These are phyloP conservation scores for Daldinia sp. DNA, from an alignment of 2,329 filamentous ascomycete species.

Conservation along the genomic window DNA sequence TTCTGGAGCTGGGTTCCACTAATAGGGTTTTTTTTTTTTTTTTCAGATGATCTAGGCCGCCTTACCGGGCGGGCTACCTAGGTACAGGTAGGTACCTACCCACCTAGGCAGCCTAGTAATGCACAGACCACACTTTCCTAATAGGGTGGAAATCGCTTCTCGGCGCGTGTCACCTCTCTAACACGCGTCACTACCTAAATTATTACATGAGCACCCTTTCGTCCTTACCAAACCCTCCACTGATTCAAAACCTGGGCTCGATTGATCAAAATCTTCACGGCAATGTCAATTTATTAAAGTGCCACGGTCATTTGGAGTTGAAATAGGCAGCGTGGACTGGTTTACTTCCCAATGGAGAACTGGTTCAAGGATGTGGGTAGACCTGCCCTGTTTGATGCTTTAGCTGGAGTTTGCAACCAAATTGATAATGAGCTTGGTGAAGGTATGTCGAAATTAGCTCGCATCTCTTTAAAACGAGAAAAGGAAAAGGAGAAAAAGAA, in stretches of 20 bases:
- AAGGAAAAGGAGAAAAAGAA: too few species aligned
- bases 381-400: constrained; percentile 42
- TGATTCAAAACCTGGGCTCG: neutral
- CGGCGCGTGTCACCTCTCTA: neutral
- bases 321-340: neutral
- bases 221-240: neutral
- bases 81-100: too few species aligned
- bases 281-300: neutral
- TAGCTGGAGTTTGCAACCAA: constrained; percentile 40
- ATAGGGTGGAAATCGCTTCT: neutral
- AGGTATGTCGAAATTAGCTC: constrained; percentile 33
- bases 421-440: constrained; percentile 40
- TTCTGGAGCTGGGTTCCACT: neutral
- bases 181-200: neutral
- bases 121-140: neutral
- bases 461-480: too few species aligned
- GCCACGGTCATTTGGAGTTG: neutral
- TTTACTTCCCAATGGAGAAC: constrained; percentile 38
- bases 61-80: too few species aligned
- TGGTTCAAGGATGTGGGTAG: constrained; percentile 45
- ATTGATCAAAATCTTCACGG: neutral
- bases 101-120: neutral
- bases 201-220: neutral
- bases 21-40: too few species aligned
- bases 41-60: too few species aligned